A percentile compares a stretch with the other conserved stretches of the same genome.
phyloP scores from a whole-genome alignment of 371 early-diverging fungal genomes.

The Lichtheimia corymbifera region DNA sequence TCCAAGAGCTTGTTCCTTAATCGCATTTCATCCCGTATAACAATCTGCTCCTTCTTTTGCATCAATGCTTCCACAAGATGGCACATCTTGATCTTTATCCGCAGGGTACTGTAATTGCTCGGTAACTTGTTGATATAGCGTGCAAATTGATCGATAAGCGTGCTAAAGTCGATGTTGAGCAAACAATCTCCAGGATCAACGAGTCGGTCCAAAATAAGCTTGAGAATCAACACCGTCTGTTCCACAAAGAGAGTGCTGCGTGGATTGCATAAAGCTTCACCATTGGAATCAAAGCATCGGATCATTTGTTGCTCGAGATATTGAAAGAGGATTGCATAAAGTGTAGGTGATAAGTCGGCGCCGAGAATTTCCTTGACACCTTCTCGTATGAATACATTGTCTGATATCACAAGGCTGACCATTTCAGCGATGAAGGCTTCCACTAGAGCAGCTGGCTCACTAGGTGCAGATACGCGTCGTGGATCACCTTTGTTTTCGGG shows the following conservation, averaged over 20 bases:
- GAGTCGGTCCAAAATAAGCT: slow-evolving; percentile 79
- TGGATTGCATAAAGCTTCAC: slow-evolving; percentile 72
- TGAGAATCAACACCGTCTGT: slow-evolving; percentile 81
- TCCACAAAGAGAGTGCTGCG: slow-evolving; percentile 85
- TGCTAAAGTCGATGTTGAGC: slow-evolving; percentile 83
- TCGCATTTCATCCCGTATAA: slow-evolving; percentile 79
- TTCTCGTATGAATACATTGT: slow-evolving; percentile 87
- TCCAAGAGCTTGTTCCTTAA: slow-evolving; percentile 81
- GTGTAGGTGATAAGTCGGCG: slow-evolving; percentile 74
- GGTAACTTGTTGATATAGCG: slow-evolving; percentile 77
- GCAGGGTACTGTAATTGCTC: slow-evolving; percentile 56
- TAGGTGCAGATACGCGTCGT: slow-evolving; percentile 24
- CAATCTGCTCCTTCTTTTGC: slow-evolving; percentile 77
- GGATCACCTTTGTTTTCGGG: slow-evolving; percentile 8
- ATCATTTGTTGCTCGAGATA: slow-evolving; percentile 70
- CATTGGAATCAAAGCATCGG: slow-evolving; percentile 69
- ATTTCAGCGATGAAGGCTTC: slow-evolving; percentile 82
- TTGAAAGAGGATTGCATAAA: slow-evolving; percentile 77
- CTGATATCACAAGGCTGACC: slow-evolving; percentile 78
- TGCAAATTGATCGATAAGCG: slow-evolving; percentile 71
- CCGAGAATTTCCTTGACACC: slow-evolving; percentile 87
- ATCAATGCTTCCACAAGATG: slow-evolving; percentile 80
- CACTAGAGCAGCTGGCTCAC: slow-evolving; percentile 53
- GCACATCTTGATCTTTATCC: slow-evolving; percentile 86
- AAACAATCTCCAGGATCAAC: slow-evolving; percentile 65